Evolutionary conservation across 192 early-diverging fungal genomes (phyloP).

Genomic region (Backusella psychrophila): DNA sequence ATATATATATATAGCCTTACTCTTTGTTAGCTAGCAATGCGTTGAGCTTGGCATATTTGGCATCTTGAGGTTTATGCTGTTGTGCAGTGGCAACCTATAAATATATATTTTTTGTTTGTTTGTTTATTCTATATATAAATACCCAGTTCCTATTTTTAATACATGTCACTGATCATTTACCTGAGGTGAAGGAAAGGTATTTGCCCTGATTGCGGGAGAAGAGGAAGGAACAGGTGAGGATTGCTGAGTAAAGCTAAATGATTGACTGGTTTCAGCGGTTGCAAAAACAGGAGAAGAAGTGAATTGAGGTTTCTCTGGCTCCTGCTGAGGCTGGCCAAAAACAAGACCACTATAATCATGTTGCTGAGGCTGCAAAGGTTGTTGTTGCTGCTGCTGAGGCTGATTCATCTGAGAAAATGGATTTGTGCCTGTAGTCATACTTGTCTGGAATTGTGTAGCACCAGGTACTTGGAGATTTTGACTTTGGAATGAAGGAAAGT

Average conservation of each 20-base stretch:
- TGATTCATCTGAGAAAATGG: conserved; percentile 19
- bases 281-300: not conserved
- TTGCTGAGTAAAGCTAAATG: not conserved
- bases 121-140: not conserved
- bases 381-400: not conserved
- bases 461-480: conserved; percentile 3
- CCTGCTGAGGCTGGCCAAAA: conserved; percentile 4
- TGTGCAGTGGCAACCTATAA: not conserved
- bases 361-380: conserved; percentile 4
- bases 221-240: not conserved
- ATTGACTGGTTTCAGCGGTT: not conserved
- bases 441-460: conserved; percentile 1
- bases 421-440: conserved; percentile 16
- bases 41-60: conserved; percentile 32
- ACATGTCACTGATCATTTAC: not conserved
- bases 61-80: conserved; percentile 3
- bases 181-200: not conserved
- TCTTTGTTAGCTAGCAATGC: conserved; percentile 22
- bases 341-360: conserved; percentile 16
- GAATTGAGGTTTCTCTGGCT: not conserved
- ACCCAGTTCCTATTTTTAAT: not conserved
- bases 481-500: conserved; percentile 5
- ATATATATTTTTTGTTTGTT: not conserved
- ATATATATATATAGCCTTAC: conserved; percentile 5
- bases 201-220: not conserved